These are phyloP conservation scores for Mucor circinelloides DNA, from an alignment of 371 early-diverging fungal genomes.

Conservation along the genomic window DNA sequence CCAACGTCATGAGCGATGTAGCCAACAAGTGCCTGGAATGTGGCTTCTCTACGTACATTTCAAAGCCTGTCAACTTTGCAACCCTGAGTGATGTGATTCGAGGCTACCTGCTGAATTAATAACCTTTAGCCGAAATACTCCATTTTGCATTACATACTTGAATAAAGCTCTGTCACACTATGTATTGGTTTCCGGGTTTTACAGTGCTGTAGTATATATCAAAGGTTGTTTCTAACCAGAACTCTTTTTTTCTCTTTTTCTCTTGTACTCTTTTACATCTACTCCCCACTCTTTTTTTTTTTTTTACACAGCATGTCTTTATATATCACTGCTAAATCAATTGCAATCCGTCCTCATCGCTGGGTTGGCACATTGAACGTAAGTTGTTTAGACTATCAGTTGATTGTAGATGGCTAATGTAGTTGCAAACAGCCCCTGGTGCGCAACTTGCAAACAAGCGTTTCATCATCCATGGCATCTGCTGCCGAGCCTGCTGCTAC, in stretches of 20 bases:
- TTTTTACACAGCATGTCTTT: conserved; percentile 2
- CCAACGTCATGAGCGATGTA: conserved; percentile 71
- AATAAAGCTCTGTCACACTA: conserved; percentile 8
- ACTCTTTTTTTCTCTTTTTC: not conserved
- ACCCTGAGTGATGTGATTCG: conserved; percentile 63
- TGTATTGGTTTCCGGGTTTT: not conserved
- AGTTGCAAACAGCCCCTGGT: not conserved
- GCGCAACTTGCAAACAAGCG: conserved; percentile 11
- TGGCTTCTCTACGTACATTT: conserved; percentile 65
- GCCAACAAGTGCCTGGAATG: conserved; percentile 54
- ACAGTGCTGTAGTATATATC: not conserved
- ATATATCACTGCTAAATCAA: conserved; percentile 1
- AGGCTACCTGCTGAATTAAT: conserved; percentile 32
- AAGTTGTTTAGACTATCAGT: too few species aligned
- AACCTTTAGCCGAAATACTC: conserved; percentile 12
- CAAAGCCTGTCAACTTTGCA: conserved; percentile 69
- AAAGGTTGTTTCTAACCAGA: not conserved
- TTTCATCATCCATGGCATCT: conserved; percentile 1
- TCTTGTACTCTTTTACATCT: not conserved
- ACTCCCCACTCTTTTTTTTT: not conserved
- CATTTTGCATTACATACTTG: conserved; percentile 6
- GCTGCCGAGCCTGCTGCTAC: not conserved
- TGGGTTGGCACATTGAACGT: conserved; percentile 1
- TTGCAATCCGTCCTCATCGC: conserved; percentile 1
- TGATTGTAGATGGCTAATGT: not conserved